Evolutionary conservation across 164 flowering plant species (phyloP), one percentile per base, ranked within the genome.

Genomic region (Cinnamomum micranthum): DNA sequence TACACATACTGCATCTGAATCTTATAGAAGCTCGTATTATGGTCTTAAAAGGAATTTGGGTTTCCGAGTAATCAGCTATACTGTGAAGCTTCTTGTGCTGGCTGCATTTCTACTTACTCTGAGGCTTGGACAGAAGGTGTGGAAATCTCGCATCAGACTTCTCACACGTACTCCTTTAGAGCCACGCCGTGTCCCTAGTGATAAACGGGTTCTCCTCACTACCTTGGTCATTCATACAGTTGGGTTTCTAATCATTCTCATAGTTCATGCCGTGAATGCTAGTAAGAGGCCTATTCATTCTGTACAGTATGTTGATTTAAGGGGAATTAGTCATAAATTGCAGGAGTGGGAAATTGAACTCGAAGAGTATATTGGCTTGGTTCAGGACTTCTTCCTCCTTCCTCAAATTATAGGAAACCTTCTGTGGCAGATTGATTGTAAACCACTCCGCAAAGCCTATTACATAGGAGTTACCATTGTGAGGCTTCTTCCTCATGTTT

Each of bases 351-450:
- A 86, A 81, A 84, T 83, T 12, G 79, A 87, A 76, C 83, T 92
- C 6, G 89, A 89, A 77, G 97, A 92, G 85, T 92, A 94, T 78
- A 76, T 87, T 17, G 98, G 98, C 74, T 89, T 92, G 27, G 85
- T 88, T 72, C 95, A 94, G 79, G 97, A 92, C 73, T 88, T 94
- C 66, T 94, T 90, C 84, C 79, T 94, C 73, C 89, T 94, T 72
- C 97, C 98, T 65, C 97, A 94, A 76, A 84, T 92, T 31, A 84
- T 94, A 23, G 97, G 92, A 47, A 94, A 91, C 79, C 4, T 90
- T 4, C 23, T 91, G 25, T 94, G 97, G 98, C 88, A 87, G 80
- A 85, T 85, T 24, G 76, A 91, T 23, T 75, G 85, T 20, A 85
- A 78, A 74, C 95, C 97, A 10, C 88, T 94, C 33, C 76, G 93